Percentiles rank a stretch among this genome's conserved stretches.
Conservation (phyloP, 1,139 yeast species). For the Arxiozyma heterogenica region DNA sequence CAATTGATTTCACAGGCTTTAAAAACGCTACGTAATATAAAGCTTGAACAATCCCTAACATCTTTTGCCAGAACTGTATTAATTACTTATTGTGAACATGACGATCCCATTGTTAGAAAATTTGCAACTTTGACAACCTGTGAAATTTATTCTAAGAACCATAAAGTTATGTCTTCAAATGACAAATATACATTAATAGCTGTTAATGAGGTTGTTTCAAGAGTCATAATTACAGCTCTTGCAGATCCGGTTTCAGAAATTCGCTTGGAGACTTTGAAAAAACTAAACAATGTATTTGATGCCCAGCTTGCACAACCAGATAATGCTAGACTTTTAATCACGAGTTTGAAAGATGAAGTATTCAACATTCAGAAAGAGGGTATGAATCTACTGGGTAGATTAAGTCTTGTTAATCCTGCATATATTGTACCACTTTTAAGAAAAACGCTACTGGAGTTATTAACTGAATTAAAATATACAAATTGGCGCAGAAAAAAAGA, state of each 20-base stretch:
- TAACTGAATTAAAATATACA: slow-evolving; percentile 80
- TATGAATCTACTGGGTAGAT: slow-evolving; percentile 68
- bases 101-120: slow-evolving; percentile 68
- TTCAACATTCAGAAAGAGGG: slow-evolving; percentile 80
- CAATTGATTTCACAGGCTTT: slow-evolving; percentile 32
- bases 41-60: slow-evolving; percentile 66
- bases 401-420: slow-evolving; percentile 85
- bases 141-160: slow-evolving; percentile 62
- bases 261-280: slow-evolving; percentile 64
- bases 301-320: slow-evolving; percentile 93
- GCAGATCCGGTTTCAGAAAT: slow-evolving; percentile 85
- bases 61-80: slow-evolving; percentile 85
- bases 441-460: slow-evolving; percentile 72
- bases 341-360: slow-evolving; percentile 85
- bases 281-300: slow-evolving; percentile 70
- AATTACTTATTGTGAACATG: slow-evolving; percentile 71
- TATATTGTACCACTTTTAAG: slow-evolving; percentile 88
- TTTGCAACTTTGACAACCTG: slow-evolving; percentile 82
- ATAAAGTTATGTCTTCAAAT: background rate
- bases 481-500: slow-evolving; percentile 69
- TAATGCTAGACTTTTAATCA: slow-evolving; percentile 72
- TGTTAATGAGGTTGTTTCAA: slow-evolving; percentile 76
- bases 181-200: slow-evolving; percentile 48
- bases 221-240: slow-evolving; percentile 72
- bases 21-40: slow-evolving; percentile 62